phyloP scores from a whole-genome alignment of 1,284 basidiomycete genomes.

The Irpex sp. region DNA sequence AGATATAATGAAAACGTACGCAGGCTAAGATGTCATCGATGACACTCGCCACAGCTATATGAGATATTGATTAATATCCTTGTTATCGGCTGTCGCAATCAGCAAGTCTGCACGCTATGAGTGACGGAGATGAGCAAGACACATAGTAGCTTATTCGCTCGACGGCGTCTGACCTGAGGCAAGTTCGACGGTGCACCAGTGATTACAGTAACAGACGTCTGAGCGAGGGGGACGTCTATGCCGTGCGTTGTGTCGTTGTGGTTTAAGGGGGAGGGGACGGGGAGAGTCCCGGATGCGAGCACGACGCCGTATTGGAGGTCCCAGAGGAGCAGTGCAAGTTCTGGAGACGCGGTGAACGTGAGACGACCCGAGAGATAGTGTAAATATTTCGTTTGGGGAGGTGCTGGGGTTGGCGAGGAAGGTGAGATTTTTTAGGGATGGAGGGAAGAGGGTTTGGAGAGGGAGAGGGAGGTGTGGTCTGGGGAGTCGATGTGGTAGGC shows the following conservation, averaged over 20 bases:
- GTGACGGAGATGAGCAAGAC: too few species aligned
- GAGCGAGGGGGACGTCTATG: slow-evolving; percentile 30
- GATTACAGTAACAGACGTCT: too few species aligned
- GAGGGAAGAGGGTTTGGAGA: slow-evolving; percentile 30
- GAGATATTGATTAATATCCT: too few species aligned
- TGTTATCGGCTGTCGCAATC: too few species aligned
- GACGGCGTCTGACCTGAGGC: too few species aligned
- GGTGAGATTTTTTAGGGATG: slow-evolving; percentile 33
- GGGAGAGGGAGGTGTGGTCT: slow-evolving; percentile 21
- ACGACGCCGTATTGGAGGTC: slow-evolving; percentile 70
- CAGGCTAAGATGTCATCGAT: too few species aligned
- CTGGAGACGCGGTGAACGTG: slow-evolving; percentile 44
- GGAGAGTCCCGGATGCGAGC: slow-evolving; percentile 49
- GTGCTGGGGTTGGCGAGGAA: slow-evolving; percentile 18
- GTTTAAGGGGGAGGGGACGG: slow-evolving; percentile 47
- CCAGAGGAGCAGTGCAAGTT: slow-evolving; percentile 63
- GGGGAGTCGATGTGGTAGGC: slow-evolving; percentile 39
- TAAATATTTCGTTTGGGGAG: slow-evolving; percentile 31
- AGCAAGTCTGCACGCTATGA: too few species aligned
- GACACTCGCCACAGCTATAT: too few species aligned
- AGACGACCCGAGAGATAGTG: slow-evolving; percentile 57
- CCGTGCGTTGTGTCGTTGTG: slow-evolving; percentile 30
- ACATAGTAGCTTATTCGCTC: too few species aligned
- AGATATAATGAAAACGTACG: too few species aligned
- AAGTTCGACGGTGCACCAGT: too few species aligned